Percentiles rank a stretch among this genome's conserved stretches.
phyloP scores from a whole-genome alignment of 1,284 basidiomycete genomes.

The Pseudozyma thailandica region DNA sequence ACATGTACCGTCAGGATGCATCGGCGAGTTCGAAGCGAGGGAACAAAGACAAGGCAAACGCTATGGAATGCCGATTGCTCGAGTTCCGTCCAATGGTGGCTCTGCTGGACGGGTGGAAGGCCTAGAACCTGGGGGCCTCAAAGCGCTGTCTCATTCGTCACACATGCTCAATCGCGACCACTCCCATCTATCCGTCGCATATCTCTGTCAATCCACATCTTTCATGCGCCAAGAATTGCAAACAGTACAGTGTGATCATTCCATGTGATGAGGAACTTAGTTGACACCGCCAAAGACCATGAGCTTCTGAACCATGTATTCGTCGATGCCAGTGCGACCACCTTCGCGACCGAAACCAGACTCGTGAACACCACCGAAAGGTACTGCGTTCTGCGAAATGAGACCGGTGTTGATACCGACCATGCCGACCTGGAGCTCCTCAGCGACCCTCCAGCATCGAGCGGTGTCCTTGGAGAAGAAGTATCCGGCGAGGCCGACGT shows the following conservation, averaged over 20 bases:
- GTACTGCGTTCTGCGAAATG: constrained; percentile 62
- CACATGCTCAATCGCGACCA: neutral
- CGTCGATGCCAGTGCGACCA: constrained; percentile 81
- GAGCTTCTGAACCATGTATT: constrained; percentile 71
- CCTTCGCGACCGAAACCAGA: constrained; percentile 73
- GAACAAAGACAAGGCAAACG: constrained; percentile 5
- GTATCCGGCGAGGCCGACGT: constrained; percentile 81
- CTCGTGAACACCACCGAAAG: constrained; percentile 91
- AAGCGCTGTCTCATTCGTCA: neutral
- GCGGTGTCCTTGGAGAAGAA: constrained; percentile 77
- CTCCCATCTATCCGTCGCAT: neutral
- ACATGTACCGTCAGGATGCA: constrained; percentile 51
- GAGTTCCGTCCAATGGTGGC: constrained; percentile 40
- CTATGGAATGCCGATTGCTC: constrained; percentile 25
- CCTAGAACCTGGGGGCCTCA: too few species aligned
- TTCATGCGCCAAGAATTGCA: too few species aligned
- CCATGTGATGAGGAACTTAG: constrained; percentile 1
- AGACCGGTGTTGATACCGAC: constrained; percentile 74
- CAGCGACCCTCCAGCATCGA: constrained; percentile 95
- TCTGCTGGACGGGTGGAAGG: constrained; percentile 36
- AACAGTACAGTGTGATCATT: too few species aligned
- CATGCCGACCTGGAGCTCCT: constrained; percentile 95
- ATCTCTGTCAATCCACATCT: neutral
- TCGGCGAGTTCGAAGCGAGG: constrained; percentile 8
- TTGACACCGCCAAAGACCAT: constrained; percentile 61